phyloP scores from a whole-genome alignment of 345 rosid genomes.

The Euphorbia tirucalli region DNA sequence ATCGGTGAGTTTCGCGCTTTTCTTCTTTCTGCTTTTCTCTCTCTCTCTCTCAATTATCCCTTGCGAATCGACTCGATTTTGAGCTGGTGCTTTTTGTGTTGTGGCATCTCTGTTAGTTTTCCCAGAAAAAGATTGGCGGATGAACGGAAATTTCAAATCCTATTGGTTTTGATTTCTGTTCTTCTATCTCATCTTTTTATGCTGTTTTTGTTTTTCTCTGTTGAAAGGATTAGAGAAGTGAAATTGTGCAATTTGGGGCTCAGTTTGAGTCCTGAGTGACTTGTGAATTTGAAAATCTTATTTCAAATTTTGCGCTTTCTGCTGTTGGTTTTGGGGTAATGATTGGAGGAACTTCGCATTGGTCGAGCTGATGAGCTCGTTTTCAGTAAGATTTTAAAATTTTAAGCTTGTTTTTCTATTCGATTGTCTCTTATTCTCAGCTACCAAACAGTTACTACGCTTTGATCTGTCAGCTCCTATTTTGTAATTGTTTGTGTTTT shows the following conservation, averaged over 20 bases:
- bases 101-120: background rate
- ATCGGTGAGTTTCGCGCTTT: conserved; percentile 15
- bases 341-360: background rate
- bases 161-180: background rate
- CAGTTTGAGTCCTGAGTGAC: background rate
- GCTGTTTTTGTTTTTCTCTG: background rate
- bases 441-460: background rate
- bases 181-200: background rate
- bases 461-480: background rate
- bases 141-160: background rate
- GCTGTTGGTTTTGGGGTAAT: background rate
- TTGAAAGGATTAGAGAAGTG: background rate
- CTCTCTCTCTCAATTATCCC: background rate
- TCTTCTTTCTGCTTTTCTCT: background rate
- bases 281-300: conserved; percentile 6
- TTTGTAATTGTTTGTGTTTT: background rate
- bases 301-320: background rate
- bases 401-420: background rate
- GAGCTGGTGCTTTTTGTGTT: background rate
- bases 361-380: conserved; percentile 2
- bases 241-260: background rate
- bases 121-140: background rate
- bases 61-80: background rate
- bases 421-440: background rate
- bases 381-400: conserved; percentile 12